Percentiles rank a stretch among this genome's conserved stretches.
Conservation (phyloP, 192 early-diverging fungal genomes). For the Coemansia sp. region DNA sequence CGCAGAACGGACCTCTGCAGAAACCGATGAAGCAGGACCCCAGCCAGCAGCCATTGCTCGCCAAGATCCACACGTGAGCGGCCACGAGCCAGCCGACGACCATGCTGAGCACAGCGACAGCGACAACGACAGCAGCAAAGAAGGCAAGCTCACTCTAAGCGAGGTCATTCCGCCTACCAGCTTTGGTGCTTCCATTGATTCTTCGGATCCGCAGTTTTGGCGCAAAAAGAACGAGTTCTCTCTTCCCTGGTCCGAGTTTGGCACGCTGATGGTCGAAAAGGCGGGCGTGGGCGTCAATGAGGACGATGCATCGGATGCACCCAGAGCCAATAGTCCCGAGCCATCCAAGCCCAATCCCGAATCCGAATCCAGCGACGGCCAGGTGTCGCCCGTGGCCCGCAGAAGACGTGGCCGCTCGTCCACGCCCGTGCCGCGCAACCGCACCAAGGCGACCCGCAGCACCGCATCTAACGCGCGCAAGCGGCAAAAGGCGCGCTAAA, state of each 20-base stretch:
- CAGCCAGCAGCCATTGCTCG: neutral
- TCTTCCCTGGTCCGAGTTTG: constrained; percentile 49
- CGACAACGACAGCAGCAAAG: constrained; percentile 1
- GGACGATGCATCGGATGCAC: constrained; percentile 9
- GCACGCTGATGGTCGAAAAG: constrained; percentile 44
- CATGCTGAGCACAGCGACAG: neutral
- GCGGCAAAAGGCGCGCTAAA: constrained; percentile 26
- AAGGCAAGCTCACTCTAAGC: neutral
- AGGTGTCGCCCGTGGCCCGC: constrained; percentile 21
- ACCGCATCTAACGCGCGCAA: constrained; percentile 27
- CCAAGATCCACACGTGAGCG: too few relatives aligned
- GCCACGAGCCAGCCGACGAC: too few relatives aligned
- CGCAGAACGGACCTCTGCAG: constrained; percentile 5
- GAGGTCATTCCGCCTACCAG: constrained; percentile 13
- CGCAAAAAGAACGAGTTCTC: constrained; percentile 32
- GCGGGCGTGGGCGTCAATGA: constrained; percentile 31
- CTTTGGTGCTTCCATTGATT: constrained; percentile 21
- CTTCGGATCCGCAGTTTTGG: constrained; percentile 49
- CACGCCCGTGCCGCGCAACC: constrained; percentile 40
- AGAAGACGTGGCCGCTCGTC: constrained; percentile 31
- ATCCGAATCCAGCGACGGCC: constrained; percentile 21
- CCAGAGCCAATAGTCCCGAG: constrained; percentile 10
- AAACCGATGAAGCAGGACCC: constrained; percentile 2
- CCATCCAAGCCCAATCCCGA: constrained; percentile 10
- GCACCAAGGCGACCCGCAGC: constrained; percentile 31